Percentiles rank a stretch among this genome's conserved stretches.
Evolutionary conservation across 2,329 filamentous ascomycete genomes (phyloP).

Genomic region (Aspergillus unguis): DNA sequence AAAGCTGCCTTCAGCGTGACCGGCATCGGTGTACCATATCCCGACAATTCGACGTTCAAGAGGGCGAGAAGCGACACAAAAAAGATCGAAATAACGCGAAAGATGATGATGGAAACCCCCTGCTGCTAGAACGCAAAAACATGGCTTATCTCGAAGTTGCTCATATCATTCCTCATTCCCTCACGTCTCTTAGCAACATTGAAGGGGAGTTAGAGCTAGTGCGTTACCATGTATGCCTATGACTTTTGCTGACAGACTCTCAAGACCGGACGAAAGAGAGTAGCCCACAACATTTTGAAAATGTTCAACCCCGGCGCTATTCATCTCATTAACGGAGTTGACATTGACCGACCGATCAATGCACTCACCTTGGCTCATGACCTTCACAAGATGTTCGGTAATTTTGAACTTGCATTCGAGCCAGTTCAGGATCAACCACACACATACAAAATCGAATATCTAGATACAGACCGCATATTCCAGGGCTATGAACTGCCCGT

Average conservation of each 20-base stretch:
- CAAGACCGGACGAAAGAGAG: conserved; percentile 15
- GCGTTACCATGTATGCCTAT: background rate
- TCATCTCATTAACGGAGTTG: conserved; percentile 14
- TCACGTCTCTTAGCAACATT: conserved; percentile 14
- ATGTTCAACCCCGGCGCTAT: conserved; percentile 19
- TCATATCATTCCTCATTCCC: conserved; percentile 20
- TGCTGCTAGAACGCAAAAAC: conserved; percentile 6
- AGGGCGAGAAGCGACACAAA: background rate
- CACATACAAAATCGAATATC: conserved; percentile 18
- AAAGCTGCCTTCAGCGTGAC: conserved; percentile 3
- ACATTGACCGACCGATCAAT: conserved; percentile 22
- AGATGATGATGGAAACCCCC: conserved; percentile 20
- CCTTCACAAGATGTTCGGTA: conserved; percentile 17
- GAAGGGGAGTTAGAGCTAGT: conserved; percentile 18
- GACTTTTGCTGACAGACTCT: background rate
- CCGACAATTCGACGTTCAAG: conserved; percentile 1
- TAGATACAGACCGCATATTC: background rate
- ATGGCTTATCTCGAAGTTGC: conserved; percentile 20
- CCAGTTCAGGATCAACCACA: conserved; percentile 10
- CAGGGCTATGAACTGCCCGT: background rate
- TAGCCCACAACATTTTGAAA: conserved; percentile 17
- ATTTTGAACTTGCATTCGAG: conserved; percentile 23
- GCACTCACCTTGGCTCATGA: conserved; percentile 18
- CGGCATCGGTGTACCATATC: conserved; percentile 6
- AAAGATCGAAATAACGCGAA: conserved; percentile 7